phyloP scores from a whole-genome alignment of 768 basidiomycete genomes.

The Jaapia argillacea region DNA sequence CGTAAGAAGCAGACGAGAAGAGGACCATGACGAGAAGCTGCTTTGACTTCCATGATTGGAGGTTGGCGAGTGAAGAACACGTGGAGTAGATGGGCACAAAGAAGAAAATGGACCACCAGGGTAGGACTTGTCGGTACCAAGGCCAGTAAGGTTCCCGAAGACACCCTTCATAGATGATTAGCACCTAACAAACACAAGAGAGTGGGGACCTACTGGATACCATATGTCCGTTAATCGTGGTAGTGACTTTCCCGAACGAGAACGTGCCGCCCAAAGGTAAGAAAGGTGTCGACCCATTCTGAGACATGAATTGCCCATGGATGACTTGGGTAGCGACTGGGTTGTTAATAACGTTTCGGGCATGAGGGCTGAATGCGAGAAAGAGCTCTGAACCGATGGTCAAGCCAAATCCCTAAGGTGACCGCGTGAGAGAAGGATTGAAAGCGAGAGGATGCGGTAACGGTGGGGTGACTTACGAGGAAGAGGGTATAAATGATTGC shows the following conservation, averaged over 20 bases:
- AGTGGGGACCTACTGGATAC: too few species aligned
- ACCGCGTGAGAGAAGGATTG: neutral
- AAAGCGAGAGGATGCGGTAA: neutral
- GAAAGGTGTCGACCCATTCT: conserved; percentile 34
- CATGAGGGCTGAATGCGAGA: conserved; percentile 55
- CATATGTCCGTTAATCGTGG: neutral
- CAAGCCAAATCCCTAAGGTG: conserved; percentile 64
- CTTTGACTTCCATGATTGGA: conserved; percentile 60
- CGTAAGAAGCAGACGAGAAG: conserved; percentile 68
- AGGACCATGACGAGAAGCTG: conserved; percentile 71
- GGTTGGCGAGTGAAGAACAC: conserved; percentile 65
- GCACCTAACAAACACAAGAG: neutral
- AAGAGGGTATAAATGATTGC: conserved; percentile 83
- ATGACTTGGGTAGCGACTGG: conserved; percentile 19
- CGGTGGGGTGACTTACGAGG: conserved; percentile 32
- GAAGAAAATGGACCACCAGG: conserved; percentile 72
- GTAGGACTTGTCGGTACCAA: conserved; percentile 71
- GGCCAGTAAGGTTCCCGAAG: conserved; percentile 64
- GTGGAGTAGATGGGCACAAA: conserved; percentile 72
- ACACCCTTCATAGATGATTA: conserved; percentile 40
- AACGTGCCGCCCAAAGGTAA: conserved; percentile 32
- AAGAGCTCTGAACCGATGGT: conserved; percentile 80
- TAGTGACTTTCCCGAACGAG: conserved; percentile 22
- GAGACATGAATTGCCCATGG: conserved; percentile 43
- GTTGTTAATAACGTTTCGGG: conserved; percentile 27